phyloP scores from a whole-genome alignment of 768 basidiomycete genomes.

The Rhodosporidiobolus odoratus region DNA sequence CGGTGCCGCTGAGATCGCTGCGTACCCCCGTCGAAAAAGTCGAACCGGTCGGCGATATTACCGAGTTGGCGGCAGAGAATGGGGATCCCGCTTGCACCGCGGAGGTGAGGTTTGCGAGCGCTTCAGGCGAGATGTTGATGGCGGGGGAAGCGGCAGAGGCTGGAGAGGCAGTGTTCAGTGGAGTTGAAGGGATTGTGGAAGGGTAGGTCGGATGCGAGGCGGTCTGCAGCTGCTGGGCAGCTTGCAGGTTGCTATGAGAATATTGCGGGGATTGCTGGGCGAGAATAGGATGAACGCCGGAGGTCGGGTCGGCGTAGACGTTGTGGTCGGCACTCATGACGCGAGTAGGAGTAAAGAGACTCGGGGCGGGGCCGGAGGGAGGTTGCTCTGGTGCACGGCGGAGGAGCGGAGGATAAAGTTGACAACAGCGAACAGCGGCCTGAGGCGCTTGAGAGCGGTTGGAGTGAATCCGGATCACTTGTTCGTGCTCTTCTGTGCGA shows the following conservation, averaged over 20 bases:
- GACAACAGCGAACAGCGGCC: no score
- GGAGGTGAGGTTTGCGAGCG: conserved; percentile 9
- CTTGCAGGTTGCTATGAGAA: background rate
- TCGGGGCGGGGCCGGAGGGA: no score
- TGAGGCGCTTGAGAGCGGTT: no score
- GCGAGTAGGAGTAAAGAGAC: no score
- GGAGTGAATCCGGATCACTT: no score
- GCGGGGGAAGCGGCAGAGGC: background rate
- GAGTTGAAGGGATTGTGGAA: background rate
- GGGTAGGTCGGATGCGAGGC: background rate
- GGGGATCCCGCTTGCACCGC: conserved; percentile 5
- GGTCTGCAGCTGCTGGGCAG: conserved; percentile 3
- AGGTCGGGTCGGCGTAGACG: background rate
- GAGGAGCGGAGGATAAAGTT: no score
- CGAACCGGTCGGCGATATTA: conserved; percentile 25
- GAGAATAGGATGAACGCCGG: background rate
- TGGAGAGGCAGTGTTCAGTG: conserved; percentile 16
- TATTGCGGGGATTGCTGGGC: background rate
- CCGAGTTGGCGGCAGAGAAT: conserved; percentile 6
- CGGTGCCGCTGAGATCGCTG: background rate
- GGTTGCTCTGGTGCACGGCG: no score
- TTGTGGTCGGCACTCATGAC: background rate
- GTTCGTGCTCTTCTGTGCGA: no score
- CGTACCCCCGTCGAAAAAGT: conserved; percentile 12
- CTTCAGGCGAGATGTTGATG: conserved; percentile 17